A percentile compares a stretch with the other conserved stretches of the same genome.
Evolutionary conservation across 371 early-diverging fungal genomes (phyloP).

Genomic region (Mucor piriformis): DNA sequence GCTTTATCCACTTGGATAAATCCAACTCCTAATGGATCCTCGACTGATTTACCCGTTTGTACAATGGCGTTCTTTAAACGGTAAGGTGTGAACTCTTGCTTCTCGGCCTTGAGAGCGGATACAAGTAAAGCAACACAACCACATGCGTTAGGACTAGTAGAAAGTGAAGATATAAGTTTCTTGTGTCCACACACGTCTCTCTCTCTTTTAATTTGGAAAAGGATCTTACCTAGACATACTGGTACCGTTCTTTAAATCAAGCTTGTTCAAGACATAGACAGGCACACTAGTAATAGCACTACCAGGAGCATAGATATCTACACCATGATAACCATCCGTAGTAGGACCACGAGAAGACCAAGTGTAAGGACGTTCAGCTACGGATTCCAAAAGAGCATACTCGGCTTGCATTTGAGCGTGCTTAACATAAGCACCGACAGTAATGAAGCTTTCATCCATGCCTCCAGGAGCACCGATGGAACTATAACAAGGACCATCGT

Average conservation of each 20-base stretch:
- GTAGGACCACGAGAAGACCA: slow-evolving; percentile 93
- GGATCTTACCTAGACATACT: slow-evolving; percentile 76
- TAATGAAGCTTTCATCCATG: slow-evolving; percentile 70
- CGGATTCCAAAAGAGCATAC: slow-evolving; percentile 79
- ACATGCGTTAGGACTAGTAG: slow-evolving; percentile 82
- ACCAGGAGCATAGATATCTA: slow-evolving; percentile 90
- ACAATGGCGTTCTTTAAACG: slow-evolving; percentile 80
- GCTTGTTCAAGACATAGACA: slow-evolving; percentile 75
- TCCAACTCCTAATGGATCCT: slow-evolving; percentile 81
- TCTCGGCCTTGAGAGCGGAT: slow-evolving; percentile 76
- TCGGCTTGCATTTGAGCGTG: slow-evolving; percentile 87
- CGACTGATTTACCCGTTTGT: slow-evolving; percentile 71
- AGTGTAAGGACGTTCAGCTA: slow-evolving; percentile 80
- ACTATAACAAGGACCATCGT: slow-evolving; percentile 88
- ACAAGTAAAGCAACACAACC: slow-evolving; percentile 85
- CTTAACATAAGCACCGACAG: slow-evolving; percentile 93
- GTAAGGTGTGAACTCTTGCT: slow-evolving; percentile 77
- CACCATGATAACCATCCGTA: slow-evolving; percentile 83
- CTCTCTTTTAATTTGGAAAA: slow-evolving; percentile 25
- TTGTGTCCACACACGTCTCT: too few species aligned
- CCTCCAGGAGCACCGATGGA: slow-evolving; percentile 92
- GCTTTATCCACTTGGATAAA: slow-evolving; percentile 89
- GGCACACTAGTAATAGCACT: slow-evolving; percentile 93
- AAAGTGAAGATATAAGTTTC: slow-evolving; percentile 8
- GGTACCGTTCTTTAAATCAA: slow-evolving; percentile 91